Evolutionary conservation across 176 grass and related monocot species (phyloP), one percentile per base, ranked within the genome.

Genomic region (Carex parvula): DNA sequence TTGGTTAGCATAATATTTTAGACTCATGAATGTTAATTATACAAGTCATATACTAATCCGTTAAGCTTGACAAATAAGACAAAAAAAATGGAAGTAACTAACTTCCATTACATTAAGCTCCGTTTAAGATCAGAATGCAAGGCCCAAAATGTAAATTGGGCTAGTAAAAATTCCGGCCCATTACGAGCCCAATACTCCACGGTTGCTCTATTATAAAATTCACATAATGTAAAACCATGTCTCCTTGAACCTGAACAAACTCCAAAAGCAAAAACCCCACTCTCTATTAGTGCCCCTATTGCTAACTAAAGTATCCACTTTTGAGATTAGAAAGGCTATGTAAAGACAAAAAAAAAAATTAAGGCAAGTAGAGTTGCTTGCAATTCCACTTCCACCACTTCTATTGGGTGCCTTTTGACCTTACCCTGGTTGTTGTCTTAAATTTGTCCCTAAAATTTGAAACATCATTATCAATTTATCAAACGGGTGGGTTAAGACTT

Each of bases 301-400:
- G 63, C 24, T 77, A 70, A 56, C 50, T 77, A 83, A 83, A 83
- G 80, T 10, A 66, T 16, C 37, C 62, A 83, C 62, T 83, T 82
- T 83, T 48, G 61, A 83, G 73, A 78, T 78, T 66, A 52, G 64
- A 83, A 83, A 69, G 62, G 60, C 81, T 83, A 83, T 66, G 26
- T 68, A 68, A 78, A 83, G 81, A 83, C 81, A 83, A 83, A 46
- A 48, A 53, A 4, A 53, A 24, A 68, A 18, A 68, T 30, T 12
- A 53, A 11, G 17, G 80, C 46, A 48, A 82, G 5, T 82, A 64
- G 44, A 68, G 60, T 69, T 26, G 20, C 41, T 53, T 53, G 12
- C 21, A 67, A 53, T 83, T 83, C 81, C 60, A 83, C 44, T 53
- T 69, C 61, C 41, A 46, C 60, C 62, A 67, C 44, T 54, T 65